Evolutionary conservation across 345 rosid genomes (phyloP), one percentile per base, ranked within the genome.

Genomic region (Ceriops tagal): DNA sequence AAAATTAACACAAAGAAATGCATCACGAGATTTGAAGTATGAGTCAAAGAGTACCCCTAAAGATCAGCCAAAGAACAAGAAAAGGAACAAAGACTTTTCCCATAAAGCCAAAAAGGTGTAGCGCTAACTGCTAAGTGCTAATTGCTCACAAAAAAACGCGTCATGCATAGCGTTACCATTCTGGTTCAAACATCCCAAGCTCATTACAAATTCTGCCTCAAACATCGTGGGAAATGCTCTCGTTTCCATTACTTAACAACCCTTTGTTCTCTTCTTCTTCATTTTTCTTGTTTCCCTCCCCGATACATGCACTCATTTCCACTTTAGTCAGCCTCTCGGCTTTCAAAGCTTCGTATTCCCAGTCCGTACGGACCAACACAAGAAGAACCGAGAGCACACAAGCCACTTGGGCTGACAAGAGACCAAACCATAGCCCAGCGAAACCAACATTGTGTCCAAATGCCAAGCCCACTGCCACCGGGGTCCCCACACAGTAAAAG

Each of bases 401-500:
- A 3, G 96, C 99, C 13, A 80, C 85, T 79, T 93, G 99, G 53
- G 99, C 99, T 0, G 97, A 86, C 35, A 92, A 73, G 9, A 95
- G 83, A 67, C 97, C 99, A 6, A 85, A 82, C 99, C 99, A 95
- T 5, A 95, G 83, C 80, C 99, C 99, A 2, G 96, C 72, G 66
- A 95, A 95, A 69, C 99, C 99, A 0, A 88, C 75, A 10, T 81
- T 73, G 20, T 86, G 77, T 78, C 92, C 76, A 51, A 95, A 95
- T 43, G 99, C 97, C 34, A 95, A 71, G 56, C 91, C 92, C 19
- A 95, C 92, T 0, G 99, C 99, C 1, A 95, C 91, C 0, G 99
- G 99, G 1, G 97, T 95, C 31, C 99, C 99, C 58, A 95, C 96
- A 0, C 88, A 83, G 86, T 95, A 95, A 68, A 95, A 95, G 0